These are phyloP conservation scores for Dysphania ambrosioides DNA, from an alignment of 148 eudicot species.

Conservation along the genomic window DNA sequence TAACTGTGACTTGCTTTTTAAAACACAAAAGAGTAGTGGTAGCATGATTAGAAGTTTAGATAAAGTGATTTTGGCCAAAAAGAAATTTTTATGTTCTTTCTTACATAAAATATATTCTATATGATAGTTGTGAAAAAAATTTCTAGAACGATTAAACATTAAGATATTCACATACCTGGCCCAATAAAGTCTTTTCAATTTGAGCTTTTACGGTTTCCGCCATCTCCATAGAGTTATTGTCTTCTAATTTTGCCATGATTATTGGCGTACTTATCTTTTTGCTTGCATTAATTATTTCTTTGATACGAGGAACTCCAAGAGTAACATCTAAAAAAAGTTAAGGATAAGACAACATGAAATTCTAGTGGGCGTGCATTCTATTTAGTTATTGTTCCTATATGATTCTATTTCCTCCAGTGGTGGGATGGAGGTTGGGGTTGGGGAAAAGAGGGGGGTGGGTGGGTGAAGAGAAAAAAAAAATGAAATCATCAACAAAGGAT, in stretches of 20 bases:
- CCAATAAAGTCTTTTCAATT: constrained; percentile 76
- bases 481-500: constrained; percentile 40
- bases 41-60: background rate
- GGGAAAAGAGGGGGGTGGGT: background rate
- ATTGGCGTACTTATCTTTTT: constrained; percentile 90
- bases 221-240: constrained; percentile 32
- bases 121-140: too few species aligned
- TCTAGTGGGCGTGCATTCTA: background rate
- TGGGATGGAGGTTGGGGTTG: background rate
- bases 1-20: background rate
- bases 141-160: too few species aligned
- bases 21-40: background rate
- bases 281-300: constrained; percentile 83
- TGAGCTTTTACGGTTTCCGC: constrained; percentile 66
- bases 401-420: background rate
- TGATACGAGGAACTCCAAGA: constrained; percentile 96
- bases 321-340: constrained; percentile 80
- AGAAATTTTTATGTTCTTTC: too few species aligned
- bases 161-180: constrained; percentile 50
- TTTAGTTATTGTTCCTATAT: background rate
- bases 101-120: too few species aligned
- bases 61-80: too few species aligned
- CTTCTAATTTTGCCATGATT: constrained; percentile 60
- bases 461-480: background rate
- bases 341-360: constrained; percentile 30